Evolutionary conservation across 2,329 filamentous ascomycete species (phyloP).

Genomic region (Pyrenophora tritici-repentis): DNA sequence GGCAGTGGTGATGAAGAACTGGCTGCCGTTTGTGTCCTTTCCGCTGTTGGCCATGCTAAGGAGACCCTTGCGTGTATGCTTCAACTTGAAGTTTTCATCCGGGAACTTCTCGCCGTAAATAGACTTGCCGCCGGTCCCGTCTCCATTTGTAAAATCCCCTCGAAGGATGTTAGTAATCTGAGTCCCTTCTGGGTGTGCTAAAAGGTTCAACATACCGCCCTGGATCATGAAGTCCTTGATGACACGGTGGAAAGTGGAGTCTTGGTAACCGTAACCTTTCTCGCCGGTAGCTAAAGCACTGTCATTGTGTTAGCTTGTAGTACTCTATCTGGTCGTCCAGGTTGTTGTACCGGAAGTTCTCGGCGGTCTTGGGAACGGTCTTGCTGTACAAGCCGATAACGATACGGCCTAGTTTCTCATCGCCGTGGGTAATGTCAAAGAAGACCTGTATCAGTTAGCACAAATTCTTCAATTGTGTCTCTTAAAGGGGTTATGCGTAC

Average conservation of each 20-base stretch:
- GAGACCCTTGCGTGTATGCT: conserved; percentile 82
- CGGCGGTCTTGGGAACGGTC: conserved; percentile 77
- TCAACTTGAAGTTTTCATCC: conserved; percentile 95
- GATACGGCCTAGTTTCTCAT: conserved; percentile 73
- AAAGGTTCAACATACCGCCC: conserved; percentile 56
- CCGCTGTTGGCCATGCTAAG: conserved; percentile 74
- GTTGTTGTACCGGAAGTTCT: conserved; percentile 62
- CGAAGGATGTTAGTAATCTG: background rate
- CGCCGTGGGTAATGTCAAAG: conserved; percentile 81
- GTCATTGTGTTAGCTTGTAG: conserved; percentile 45
- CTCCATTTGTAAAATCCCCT: conserved; percentile 50
- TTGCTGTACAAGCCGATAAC: conserved; percentile 86
- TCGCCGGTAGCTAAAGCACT: conserved; percentile 81
- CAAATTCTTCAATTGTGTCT: background rate
- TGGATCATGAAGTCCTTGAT: conserved; percentile 94
- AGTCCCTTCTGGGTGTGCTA: background rate
- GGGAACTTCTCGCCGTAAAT: conserved; percentile 85
- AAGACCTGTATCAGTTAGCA: conserved; percentile 60
- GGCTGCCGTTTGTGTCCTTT: conserved; percentile 73
- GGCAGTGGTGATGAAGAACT: conserved; percentile 90
- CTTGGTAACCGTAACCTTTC: conserved; percentile 84
- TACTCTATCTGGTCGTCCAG: background rate
- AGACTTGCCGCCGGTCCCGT: conserved; percentile 83
- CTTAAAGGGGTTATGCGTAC: conserved; percentile 48
- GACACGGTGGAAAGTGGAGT: conserved; percentile 84